Evolutionary conservation across 2,329 filamentous ascomycete genomes (phyloP), one percentile per base, ranked within the genome.

Genomic region (Ampelomyces quisqualis): DNA sequence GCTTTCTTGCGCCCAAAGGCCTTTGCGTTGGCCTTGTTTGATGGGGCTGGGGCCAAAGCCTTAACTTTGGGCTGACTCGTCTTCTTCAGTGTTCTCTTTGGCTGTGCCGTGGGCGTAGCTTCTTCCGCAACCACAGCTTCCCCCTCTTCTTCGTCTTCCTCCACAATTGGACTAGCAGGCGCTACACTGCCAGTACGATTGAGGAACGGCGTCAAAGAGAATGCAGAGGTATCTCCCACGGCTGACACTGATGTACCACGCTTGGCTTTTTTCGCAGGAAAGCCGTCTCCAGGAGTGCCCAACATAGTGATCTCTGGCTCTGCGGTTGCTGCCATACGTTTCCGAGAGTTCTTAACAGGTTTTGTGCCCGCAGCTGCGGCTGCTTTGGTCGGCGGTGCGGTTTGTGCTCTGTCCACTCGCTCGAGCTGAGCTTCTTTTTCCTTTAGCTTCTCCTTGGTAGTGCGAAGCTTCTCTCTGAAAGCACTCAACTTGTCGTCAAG

Each of bases 171-270:
- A 43, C 56, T 67, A 18, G 72, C 72, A 5, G 73, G 70, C n/a
- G 71, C 69, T 10, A 84, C 71, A 49, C 75, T 84, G 46, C 77
- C 82, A 18, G 81, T 84, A 35, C 85, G 82, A 67, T 90, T 95
- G 47, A 97, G 75, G 73, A 95, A 96, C 0, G 91, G 91, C 0
- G 91, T 97, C 50, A 96, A 89, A 3, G 90, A 95, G 68, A 97
- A 96, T 2, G 79, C 84, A 0, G 90, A 96, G 68, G 95, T 96
- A 61, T 95, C 88, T 20, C 87, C 89, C 4, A 86, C 73, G 40
- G 81, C 71, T 1, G 79, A 77, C 3, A 59, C 59, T 24, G 80
- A 77, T 14, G 82, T 78, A 9, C 62, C 65, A 45, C 74, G 72
- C 47, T 64, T 67, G 21, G 68, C 65, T 48, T 74, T 71, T 62